Conservation (phyloP, 176 grass and related monocot species). For the Tuctoria greenei region DNA sequence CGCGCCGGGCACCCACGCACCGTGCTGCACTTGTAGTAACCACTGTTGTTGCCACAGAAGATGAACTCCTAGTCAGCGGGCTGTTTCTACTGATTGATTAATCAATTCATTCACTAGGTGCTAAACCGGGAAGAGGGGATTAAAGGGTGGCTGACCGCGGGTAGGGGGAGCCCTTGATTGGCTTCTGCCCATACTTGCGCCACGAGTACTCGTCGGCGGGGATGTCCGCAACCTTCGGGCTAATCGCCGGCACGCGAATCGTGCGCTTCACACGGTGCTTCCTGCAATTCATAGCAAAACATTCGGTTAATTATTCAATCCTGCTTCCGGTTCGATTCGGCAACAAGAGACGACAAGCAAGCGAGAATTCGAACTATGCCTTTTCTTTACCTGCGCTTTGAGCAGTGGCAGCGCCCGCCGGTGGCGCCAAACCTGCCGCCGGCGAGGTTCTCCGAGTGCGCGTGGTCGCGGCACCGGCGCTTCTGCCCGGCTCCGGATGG, state of each 20-base stretch:
- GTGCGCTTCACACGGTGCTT: conserved; percentile 55
- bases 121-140: background rate
- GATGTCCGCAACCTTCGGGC: conserved; percentile 75
- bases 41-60: conserved; percentile 17
- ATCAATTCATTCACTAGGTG: too few relatives aligned
- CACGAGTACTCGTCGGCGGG: conserved; percentile 75
- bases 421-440: conserved; percentile 45
- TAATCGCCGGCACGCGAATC: conserved; percentile 77
- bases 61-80: background rate
- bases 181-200: conserved; percentile 85
- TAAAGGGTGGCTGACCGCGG: conserved; percentile 38
- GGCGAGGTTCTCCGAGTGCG: conserved; percentile 73
- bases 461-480: conserved; percentile 67
- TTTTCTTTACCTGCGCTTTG: conserved; percentile 60
- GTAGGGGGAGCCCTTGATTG: conserved; percentile 76
- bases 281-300: conserved; percentile 12
- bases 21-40: conserved; percentile 89
- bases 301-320: background rate
- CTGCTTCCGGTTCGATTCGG: background rate
- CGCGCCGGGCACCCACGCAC: conserved; percentile 68
- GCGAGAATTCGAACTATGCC: background rate
- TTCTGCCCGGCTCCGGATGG: conserved; percentile 38
- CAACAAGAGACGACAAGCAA: too few relatives aligned
- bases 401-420: conserved; percentile 80
- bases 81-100: background rate